Percentiles rank a stretch among this genome's conserved stretches.
Conservation (phyloP, 2,329 filamentous ascomycete genomes). For the Aspergillus spinulosporus region DNA sequence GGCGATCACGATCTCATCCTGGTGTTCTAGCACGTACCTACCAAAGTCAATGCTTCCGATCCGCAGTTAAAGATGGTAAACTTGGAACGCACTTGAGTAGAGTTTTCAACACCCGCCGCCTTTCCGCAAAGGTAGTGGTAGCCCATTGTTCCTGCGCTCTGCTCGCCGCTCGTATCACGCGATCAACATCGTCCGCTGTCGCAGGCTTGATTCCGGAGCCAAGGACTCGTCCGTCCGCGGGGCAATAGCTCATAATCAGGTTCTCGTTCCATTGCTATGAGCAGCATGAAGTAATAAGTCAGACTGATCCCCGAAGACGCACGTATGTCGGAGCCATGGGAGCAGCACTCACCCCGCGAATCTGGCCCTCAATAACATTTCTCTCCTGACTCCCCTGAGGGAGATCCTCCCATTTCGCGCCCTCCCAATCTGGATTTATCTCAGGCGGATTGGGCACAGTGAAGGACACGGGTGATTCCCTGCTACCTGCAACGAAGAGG, state of each 20-base stretch:
- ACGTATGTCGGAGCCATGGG: neutral
- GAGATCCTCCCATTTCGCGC: constrained; percentile 39
- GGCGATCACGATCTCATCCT: constrained; percentile 79
- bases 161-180: constrained; percentile 70
- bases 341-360: constrained; percentile 37
- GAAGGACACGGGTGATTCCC: constrained; percentile 39
- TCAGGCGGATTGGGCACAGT: constrained; percentile 41
- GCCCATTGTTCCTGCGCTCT: constrained; percentile 77
- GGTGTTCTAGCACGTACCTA: constrained; percentile 79
- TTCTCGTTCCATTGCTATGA: constrained; percentile 41
- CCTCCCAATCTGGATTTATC: constrained; percentile 32
- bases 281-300: neutral
- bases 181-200: constrained; percentile 74
- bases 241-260: constrained; percentile 57
- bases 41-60: constrained; percentile 5
- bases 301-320: neutral
- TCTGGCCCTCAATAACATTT: constrained; percentile 40
- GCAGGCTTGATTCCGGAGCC: constrained; percentile 67
- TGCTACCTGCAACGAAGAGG: constrained; percentile 30
- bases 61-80: neutral
- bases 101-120: constrained; percentile 76
- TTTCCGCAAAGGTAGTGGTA: constrained; percentile 71
- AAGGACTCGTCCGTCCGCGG: constrained; percentile 82
- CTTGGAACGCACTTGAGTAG: constrained; percentile 45
- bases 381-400: constrained; percentile 31